Percentiles rank a stretch among this genome's conserved stretches.
These are phyloP conservation scores for Phytophthora aleatoria DNA, from an alignment of 352 stramenopile species.

Conservation along the genomic window DNA sequence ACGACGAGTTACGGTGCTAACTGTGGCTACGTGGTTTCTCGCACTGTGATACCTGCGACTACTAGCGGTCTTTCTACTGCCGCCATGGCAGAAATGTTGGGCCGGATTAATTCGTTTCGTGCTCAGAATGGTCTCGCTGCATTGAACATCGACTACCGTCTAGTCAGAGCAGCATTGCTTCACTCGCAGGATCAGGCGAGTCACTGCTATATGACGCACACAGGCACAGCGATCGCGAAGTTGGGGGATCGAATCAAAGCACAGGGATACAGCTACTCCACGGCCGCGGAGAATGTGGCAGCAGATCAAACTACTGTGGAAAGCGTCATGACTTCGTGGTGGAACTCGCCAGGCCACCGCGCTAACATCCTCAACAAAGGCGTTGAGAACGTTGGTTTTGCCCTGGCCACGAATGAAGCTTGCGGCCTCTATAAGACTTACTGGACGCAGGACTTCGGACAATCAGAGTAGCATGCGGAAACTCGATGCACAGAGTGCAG, in stretches of 20 bases:
- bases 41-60: conserved; percentile 12
- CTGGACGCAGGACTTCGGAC: conserved; percentile 47
- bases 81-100: conserved; percentile 50
- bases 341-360: conserved; percentile 52
- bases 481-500: background rate
- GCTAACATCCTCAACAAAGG: conserved; percentile 48
- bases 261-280: conserved; percentile 40
- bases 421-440: conserved; percentile 35
- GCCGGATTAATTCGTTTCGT: conserved; percentile 52
- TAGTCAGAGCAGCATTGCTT: conserved; percentile 37
- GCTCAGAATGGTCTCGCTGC: conserved; percentile 39
- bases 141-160: conserved; percentile 48
- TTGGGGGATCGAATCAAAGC: conserved; percentile 36
- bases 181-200: conserved; percentile 55
- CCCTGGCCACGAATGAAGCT: conserved; percentile 26
- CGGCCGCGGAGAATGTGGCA: conserved; percentile 55
- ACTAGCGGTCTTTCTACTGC: conserved; percentile 37
- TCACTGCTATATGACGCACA: conserved; percentile 50
- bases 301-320: conserved; percentile 44
- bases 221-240: conserved; percentile 36
- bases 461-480: conserved; percentile 35
- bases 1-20: conserved; percentile 23
- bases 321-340: conserved; percentile 55
- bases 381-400: conserved; percentile 39
- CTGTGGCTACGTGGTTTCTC: conserved; percentile 45